Percentiles rank a stretch among this genome's conserved stretches.
phyloP scores from a whole-genome alignment of 139 green algal species.

The Micromonas pusilla region DNA sequence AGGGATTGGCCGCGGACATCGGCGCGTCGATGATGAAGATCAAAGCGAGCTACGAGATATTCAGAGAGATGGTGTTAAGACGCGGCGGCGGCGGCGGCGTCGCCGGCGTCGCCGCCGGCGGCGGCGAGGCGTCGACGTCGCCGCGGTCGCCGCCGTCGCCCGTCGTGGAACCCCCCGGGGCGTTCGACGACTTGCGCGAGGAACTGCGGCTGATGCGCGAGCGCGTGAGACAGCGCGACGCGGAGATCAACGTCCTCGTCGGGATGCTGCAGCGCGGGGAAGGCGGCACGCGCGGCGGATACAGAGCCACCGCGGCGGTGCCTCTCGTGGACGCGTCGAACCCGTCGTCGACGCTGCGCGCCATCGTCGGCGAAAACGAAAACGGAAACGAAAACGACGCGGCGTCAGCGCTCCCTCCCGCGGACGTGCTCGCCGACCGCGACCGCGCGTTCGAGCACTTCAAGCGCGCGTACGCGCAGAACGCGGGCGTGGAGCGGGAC shows the following conservation, averaged over 20 bases:
- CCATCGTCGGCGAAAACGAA: not conserved
- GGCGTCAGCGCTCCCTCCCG: not conserved
- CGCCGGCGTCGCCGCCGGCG: not conserved
- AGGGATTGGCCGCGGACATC: not conserved
- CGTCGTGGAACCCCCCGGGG: not conserved
- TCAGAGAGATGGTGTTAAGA: slow-evolving; percentile 39
- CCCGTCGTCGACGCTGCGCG: not conserved
- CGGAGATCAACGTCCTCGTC: slow-evolving; percentile 69
- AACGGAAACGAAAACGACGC: not conserved
- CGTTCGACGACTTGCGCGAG: not conserved
- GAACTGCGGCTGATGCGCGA: not conserved
- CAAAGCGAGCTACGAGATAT: slow-evolving; percentile 39
- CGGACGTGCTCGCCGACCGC: slow-evolving; percentile 30
- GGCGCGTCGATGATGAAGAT: slow-evolving; percentile 62
- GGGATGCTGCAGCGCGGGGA: slow-evolving; percentile 44
- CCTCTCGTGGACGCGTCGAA: not conserved
- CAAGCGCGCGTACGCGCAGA: slow-evolving; percentile 65
- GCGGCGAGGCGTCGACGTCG: slow-evolving; percentile 4
- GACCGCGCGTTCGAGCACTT: slow-evolving; percentile 50
- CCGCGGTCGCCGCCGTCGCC: too few species aligned
- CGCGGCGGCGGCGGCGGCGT: not conserved
- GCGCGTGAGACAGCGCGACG: slow-evolving; percentile 62
- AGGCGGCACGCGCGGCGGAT: not conserved
- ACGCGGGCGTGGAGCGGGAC: slow-evolving; percentile 76
- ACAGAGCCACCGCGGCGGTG: not conserved